These are phyloP conservation scores for Epichloe sp. DNA, from an alignment of 2,329 filamentous ascomycete genomes.

Conservation along the genomic window DNA sequence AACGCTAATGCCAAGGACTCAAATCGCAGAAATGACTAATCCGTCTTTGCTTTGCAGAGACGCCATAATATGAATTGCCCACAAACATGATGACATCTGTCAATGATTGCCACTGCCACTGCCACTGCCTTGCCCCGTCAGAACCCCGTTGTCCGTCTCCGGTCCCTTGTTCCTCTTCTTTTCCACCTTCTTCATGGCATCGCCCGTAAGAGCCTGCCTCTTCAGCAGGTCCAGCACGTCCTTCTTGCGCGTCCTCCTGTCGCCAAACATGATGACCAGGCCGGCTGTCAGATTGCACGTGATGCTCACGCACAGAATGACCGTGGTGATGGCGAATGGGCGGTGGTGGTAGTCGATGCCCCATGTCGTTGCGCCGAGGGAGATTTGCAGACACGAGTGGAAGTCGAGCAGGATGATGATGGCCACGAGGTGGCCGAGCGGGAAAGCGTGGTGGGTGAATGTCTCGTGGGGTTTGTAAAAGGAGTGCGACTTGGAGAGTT, in stretches of 20 bases:
- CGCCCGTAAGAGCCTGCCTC: conserved; percentile 58
- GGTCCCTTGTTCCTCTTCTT: conserved; percentile 5
- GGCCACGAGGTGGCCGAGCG: conserved; percentile 57
- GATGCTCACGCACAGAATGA: conserved; percentile 69
- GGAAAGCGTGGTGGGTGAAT: conserved; percentile 67
- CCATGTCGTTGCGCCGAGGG: conserved; percentile 68
- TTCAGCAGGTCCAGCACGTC: conserved; percentile 68
- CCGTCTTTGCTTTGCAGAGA: too few species aligned
- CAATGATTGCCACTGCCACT: too few species aligned
- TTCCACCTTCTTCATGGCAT: conserved; percentile 37
- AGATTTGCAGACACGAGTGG: conserved; percentile 69
- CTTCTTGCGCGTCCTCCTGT: conserved; percentile 69
- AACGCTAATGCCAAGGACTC: too few species aligned
- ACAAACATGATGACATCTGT: too few species aligned
- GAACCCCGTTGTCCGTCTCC: background rate
- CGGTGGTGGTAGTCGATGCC: conserved; percentile 58
- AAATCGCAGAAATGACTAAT: too few species aligned
- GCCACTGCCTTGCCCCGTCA: background rate
- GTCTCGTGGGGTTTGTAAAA: conserved; percentile 89
- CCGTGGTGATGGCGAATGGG: conserved; percentile 60
- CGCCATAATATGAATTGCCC: too few species aligned
- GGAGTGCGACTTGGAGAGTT: conserved; percentile 70
- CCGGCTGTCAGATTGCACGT: conserved; percentile 66
- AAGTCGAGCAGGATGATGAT: conserved; percentile 69
- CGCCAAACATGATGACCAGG: conserved; percentile 62